phyloP scores from a whole-genome alignment of 768 basidiomycete genomes.

The Phallus indusiatus region DNA sequence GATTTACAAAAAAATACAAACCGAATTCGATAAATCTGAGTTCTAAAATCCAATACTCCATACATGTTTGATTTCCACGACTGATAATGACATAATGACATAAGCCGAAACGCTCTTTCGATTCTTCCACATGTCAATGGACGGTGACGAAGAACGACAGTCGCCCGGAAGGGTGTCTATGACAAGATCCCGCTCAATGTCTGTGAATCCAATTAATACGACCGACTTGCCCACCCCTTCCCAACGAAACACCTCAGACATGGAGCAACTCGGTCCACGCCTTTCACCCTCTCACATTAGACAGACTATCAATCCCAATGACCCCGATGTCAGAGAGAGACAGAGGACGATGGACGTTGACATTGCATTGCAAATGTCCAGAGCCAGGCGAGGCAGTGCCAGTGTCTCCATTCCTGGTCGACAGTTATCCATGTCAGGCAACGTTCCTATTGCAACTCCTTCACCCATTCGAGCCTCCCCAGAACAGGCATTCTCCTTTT shows the following conservation, averaged over 20 bases:
- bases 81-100: background rate
- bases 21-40: too few relatives aligned
- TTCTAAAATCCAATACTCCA: too few relatives aligned
- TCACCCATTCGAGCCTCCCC: slow-evolving; percentile 21
- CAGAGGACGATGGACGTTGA: slow-evolving; percentile 93
- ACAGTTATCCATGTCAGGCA: slow-evolving; percentile 21
- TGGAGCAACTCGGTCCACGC: slow-evolving; percentile 23
- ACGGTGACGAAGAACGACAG: background rate
- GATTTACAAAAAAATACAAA: too few relatives aligned
- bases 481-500: slow-evolving; percentile 28
- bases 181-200: slow-evolving; percentile 1
- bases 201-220: slow-evolving; percentile 3
- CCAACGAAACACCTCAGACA: background rate
- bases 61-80: too few relatives aligned
- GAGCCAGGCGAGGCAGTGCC: slow-evolving; percentile 58
- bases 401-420: slow-evolving; percentile 15
- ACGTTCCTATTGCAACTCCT: slow-evolving; percentile 23
- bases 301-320: slow-evolving; percentile 51
- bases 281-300: slow-evolving; percentile 55
- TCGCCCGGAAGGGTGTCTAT: background rate
- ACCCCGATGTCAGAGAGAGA: slow-evolving; percentile 70
- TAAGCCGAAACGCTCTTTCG: background rate
- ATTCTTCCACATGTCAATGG: background rate
- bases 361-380: slow-evolving; percentile 64
- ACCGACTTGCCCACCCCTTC: background rate